Conservation (phyloP, 257 asterid genomes). For the Jacaranda mimosifolia region DNA sequence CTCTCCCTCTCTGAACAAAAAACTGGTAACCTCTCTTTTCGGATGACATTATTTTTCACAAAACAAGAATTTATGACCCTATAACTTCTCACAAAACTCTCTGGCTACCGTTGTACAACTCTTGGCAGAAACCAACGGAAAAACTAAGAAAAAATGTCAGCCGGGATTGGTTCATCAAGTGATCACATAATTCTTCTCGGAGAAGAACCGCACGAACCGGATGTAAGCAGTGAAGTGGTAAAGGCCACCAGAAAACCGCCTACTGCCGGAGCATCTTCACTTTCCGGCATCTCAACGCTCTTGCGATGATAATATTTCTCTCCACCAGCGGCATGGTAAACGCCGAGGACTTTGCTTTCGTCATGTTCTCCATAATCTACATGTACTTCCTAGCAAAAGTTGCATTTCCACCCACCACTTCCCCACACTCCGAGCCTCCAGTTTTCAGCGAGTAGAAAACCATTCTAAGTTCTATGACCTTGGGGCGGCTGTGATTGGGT, state of each 20-base stretch:
- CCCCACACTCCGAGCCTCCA: conserved; percentile 46
- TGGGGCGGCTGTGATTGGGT: conserved; percentile 61
- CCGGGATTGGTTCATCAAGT: conserved; percentile 67
- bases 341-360: conserved; percentile 65
- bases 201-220: conserved; percentile 29
- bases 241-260: conserved; percentile 17
- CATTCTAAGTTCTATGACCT: conserved; percentile 53
- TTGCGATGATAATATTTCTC: conserved; percentile 63
- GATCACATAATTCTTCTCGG: conserved; percentile 51
- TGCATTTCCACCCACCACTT: conserved; percentile 58
- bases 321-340: conserved; percentile 76
- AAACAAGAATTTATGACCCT: not conserved
- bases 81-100: not conserved
- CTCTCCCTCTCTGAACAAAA: no score
- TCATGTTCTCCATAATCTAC: conserved; percentile 73
- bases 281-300: conserved; percentile 70
- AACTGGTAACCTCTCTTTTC: conserved; percentile 21
- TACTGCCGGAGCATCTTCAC: conserved; percentile 43
- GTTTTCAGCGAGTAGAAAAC: conserved; percentile 61
- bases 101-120: not conserved
- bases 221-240: no score
- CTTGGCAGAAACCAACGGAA: not conserved
- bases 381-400: conserved; percentile 60
- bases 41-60: not conserved
- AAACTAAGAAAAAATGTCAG: conserved; percentile 58